Evolutionary conservation across 768 basidiomycete genomes (phyloP).

Genomic region (Tulasnella sp.): DNA sequence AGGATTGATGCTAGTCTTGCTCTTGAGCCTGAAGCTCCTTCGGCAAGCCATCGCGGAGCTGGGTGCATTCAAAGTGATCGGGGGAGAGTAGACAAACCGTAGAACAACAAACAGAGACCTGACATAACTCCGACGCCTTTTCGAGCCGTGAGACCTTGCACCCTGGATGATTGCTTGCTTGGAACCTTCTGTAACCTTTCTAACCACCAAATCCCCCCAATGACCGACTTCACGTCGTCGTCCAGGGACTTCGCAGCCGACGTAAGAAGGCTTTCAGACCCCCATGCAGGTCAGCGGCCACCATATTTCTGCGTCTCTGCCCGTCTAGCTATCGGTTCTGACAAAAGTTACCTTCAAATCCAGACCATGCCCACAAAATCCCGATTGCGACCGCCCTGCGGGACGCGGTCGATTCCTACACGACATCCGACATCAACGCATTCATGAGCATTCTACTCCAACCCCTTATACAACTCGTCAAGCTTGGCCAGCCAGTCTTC

Average conservation of each 20-base stretch:
- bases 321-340: neutral
- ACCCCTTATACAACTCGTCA: conserved; percentile 66
- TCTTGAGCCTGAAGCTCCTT: conserved; percentile 29
- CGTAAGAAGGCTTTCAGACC: conserved; percentile 14
- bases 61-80: conserved; percentile 49
- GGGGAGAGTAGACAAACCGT: neutral
- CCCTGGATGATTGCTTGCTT: neutral
- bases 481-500: conserved; percentile 59
- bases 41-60: conserved; percentile 79
- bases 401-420: conserved; percentile 73
- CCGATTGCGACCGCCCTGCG: conserved; percentile 70
- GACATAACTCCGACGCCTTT: neutral
- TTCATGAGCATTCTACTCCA: conserved; percentile 70
- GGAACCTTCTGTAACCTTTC: neutral
- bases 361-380: conserved; percentile 50
- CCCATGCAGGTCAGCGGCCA: conserved; percentile 6
- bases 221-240: conserved; percentile 8
- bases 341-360: neutral
- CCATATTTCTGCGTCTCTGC: neutral
- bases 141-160: neutral
- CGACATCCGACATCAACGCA: conserved; percentile 67
- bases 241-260: conserved; percentile 23
- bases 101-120: neutral
- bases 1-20: conserved; percentile 45
- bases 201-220: conserved; percentile 49